These are phyloP conservation scores for Pontederia crassipes DNA, from an alignment of 176 grass and related monocot genomes.

Conservation along the genomic window DNA sequence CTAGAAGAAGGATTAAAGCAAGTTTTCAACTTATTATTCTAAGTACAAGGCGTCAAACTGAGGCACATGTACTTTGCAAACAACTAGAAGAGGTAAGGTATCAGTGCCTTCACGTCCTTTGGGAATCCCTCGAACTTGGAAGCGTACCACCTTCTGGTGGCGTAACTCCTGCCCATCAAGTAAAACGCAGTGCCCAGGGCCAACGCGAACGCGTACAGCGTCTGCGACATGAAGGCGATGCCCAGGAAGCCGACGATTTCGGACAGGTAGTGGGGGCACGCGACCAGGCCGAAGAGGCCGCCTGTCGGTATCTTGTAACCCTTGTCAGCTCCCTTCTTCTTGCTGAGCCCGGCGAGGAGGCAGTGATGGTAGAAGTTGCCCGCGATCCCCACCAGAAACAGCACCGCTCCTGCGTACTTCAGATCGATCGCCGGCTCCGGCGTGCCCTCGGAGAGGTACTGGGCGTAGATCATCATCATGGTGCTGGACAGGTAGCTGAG, in stretches of 20 bases:
- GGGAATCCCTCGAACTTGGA: conserved; percentile 54
- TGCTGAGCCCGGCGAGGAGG: conserved; percentile 39
- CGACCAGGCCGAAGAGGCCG: conserved; percentile 40
- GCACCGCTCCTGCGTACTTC: conserved; percentile 22
- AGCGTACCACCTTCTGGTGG: conserved; percentile 59
- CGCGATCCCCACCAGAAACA: conserved; percentile 33
- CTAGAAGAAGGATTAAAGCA: too few relatives aligned
- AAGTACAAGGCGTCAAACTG: too few relatives aligned
- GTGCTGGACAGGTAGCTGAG: conserved; percentile 36
- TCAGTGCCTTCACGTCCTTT: conserved; percentile 32
- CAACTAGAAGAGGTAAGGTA: conserved; percentile 46
- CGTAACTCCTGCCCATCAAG: conserved; percentile 49
- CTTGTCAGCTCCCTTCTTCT: conserved; percentile 9
- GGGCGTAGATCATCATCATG: conserved; percentile 35
- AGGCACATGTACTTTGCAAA: too few relatives aligned
- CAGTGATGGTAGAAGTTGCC: conserved; percentile 69
- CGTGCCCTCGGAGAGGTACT: conserved; percentile 28
- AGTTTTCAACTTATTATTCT: too few relatives aligned
- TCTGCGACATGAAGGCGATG: conserved; percentile 52
- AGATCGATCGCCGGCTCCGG: conserved; percentile 29
- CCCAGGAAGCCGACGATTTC: conserved; percentile 58
- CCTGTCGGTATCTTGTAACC: conserved; percentile 53
- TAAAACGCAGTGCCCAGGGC: conserved; percentile 36
- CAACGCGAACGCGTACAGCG: conserved; percentile 30
- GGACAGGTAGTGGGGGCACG: conserved; percentile 65